A percentile compares a stretch with the other conserved stretches of the same genome.
These are phyloP conservation scores for Kernera saxatilis DNA, from an alignment of 345 rosid species.

Conservation along the genomic window DNA sequence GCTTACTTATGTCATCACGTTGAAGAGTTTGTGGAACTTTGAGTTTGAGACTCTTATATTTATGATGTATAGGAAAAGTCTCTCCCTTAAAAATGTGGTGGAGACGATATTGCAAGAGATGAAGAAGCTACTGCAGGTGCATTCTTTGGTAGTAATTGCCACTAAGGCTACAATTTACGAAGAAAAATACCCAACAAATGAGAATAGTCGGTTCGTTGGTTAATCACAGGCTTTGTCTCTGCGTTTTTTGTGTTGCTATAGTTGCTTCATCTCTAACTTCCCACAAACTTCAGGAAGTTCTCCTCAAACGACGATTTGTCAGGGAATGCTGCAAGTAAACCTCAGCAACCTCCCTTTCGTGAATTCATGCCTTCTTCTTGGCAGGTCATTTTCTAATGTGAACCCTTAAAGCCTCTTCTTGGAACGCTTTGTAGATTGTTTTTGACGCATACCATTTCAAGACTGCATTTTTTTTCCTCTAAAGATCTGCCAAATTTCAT, in stretches of 20 bases:
- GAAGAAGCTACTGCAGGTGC: conserved; percentile 52
- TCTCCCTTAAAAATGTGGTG: conserved; percentile 54
- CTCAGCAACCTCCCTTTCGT: conserved; percentile 38
- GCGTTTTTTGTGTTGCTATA: conserved; percentile 5
- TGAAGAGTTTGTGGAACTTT: neutral
- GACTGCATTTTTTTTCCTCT: neutral
- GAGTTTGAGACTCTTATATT: neutral
- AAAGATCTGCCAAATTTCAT: neutral
- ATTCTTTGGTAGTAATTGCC: conserved; percentile 65
- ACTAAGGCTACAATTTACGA: conserved; percentile 51
- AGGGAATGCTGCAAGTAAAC: conserved; percentile 28
- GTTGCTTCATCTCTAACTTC: conserved; percentile 10
- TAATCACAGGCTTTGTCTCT: neutral
- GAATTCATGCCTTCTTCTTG: conserved; percentile 87
- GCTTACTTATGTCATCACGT: neutral
- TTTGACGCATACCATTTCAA: neutral
- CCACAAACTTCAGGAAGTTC: conserved; percentile 27
- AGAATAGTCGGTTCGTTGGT: conserved; percentile 38
- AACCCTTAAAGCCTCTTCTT: neutral
- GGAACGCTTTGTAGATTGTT: neutral
- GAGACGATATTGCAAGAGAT: conserved; percentile 65
- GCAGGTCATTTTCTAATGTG: conserved; percentile 52
- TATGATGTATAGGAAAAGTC: conserved; percentile 46
- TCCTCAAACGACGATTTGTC: conserved; percentile 23
- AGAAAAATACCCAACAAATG: conserved; percentile 34